A percentile compares a stretch with the other conserved stretches of the same genome.
phyloP scores from a whole-genome alignment of 805 yeast genomes.

The Kazachstania psychrophila region DNA sequence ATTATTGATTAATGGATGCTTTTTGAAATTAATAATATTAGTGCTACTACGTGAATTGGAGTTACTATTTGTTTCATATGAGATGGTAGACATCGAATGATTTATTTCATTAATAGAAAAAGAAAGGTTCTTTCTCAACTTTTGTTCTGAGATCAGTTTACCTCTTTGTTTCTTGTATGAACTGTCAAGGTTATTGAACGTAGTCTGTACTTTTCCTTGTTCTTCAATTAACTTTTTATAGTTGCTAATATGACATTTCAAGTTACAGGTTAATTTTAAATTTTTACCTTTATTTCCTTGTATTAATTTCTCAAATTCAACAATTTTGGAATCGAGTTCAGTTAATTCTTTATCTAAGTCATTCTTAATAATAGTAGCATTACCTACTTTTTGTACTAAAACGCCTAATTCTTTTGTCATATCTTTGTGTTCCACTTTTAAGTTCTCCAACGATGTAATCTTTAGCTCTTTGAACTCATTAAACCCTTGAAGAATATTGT shows the following conservation, averaged over 20 bases:
- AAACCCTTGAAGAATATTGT: constrained; percentile 15
- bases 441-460: constrained; percentile 14
- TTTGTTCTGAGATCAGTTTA: constrained; percentile 32
- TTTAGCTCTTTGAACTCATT: constrained; percentile 16
- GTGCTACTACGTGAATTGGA: no score
- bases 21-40: not conserved
- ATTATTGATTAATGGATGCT: constrained; percentile 1
- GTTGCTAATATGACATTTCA: not conserved
- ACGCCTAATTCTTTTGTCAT: constrained; percentile 8
- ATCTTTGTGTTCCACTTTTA: constrained; percentile 11
- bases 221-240: constrained; percentile 7
- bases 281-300: not conserved
- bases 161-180: constrained; percentile 19
- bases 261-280: not conserved
- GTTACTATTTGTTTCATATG: not conserved
- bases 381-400: not conserved
- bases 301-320: not conserved
- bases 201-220: constrained; percentile 1
- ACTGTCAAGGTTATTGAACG: constrained; percentile 5
- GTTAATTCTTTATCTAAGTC: constrained; percentile 6
- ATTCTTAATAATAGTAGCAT: not conserved
- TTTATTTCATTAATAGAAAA: constrained; percentile 36
- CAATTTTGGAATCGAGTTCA: constrained; percentile 1
- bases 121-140: constrained; percentile 37
- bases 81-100: not conserved